These are phyloP conservation scores for carrot (Daucus carota) DNA, from an alignment of 129 eudicot species.

Conservation along the genomic window DH1_v3.0 NC_030382.2:40914501-40915000, in stretches of 20 bases:
- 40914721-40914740: constrained; percentile 15
- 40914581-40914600: neutral
- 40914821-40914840: constrained; percentile 8
- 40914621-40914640: neutral
- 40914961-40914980: neutral
- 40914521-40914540: no score
- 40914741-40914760: neutral
- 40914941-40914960: neutral
- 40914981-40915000: neutral
- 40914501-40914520: constrained; percentile 10
- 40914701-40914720: neutral
- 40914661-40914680: constrained; percentile 7
- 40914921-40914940: neutral
- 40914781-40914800: constrained; percentile 18
- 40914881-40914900: no score
- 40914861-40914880: neutral
- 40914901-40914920: no score
- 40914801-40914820: constrained; percentile 12
- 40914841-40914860: neutral
- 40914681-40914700: neutral
- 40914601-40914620: neutral
- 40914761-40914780: neutral
- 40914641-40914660: no score
- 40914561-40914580: neutral
- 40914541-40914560: no score